phyloP scores from a whole-genome alignment of 1,284 basidiomycete genomes.

The Sporisorium graminicola region DNA sequence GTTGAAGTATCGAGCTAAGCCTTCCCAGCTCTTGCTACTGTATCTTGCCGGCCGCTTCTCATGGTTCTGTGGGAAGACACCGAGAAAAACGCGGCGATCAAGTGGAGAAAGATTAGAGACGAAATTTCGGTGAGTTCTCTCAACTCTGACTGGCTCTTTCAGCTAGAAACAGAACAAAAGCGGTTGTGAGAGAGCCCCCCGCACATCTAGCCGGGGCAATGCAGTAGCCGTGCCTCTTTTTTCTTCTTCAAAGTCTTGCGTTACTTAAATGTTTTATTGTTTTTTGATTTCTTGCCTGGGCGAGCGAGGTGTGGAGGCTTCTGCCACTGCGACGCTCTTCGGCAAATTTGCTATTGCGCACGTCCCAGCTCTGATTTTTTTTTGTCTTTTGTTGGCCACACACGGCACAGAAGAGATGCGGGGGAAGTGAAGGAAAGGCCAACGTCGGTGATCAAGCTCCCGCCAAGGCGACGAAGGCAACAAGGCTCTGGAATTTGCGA shows the following conservation, averaged over 20 bases:
- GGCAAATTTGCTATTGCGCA: background rate
- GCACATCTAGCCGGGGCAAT: background rate
- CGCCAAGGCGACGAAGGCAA: background rate
- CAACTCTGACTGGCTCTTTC: conserved; percentile 18
- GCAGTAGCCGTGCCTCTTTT: background rate
- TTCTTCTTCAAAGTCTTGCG: too few species aligned
- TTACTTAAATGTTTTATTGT: too few species aligned
- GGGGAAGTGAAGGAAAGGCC: background rate
- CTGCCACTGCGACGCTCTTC: background rate
- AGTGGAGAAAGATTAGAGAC: background rate
- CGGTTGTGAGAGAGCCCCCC: background rate
- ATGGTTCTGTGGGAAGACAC: too few species aligned
- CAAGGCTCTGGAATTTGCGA: background rate
- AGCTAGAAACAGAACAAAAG: background rate
- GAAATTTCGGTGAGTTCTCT: conserved; percentile 25
- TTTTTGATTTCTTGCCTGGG: too few species aligned
- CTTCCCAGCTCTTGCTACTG: too few species aligned
- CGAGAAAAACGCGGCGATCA: conserved; percentile 24
- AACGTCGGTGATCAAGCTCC: conserved; percentile 10
- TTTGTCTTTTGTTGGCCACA: too few species aligned
- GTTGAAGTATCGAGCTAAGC: too few species aligned
- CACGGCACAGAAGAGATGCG: background rate
- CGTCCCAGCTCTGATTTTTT: too few species aligned
- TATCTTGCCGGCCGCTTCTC: too few species aligned
- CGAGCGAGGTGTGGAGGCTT: background rate